A percentile compares a stretch with the other conserved stretches of the same genome.
These are phyloP conservation scores for Thermothelomyces thermophilus DNA, from an alignment of 2,329 filamentous ascomycete species.

Conservation along the genomic window DNA sequence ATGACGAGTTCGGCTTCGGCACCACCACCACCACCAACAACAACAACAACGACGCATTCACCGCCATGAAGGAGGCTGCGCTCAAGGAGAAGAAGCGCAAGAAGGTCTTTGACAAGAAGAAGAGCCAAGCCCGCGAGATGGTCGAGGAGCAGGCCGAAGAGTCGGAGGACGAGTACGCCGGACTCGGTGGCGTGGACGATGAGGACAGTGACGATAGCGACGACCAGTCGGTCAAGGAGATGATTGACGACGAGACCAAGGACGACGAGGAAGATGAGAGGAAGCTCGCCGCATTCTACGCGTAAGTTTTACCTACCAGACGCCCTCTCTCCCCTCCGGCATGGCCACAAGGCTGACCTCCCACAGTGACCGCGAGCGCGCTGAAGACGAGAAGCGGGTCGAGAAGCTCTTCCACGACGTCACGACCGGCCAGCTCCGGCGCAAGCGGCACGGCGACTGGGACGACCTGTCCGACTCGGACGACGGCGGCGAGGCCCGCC, in stretches of 20 bases:
- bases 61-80: slow-evolving; percentile 61
- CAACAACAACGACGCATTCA: slow-evolving; percentile 49
- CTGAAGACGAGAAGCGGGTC: slow-evolving; percentile 76
- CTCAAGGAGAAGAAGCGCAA: slow-evolving; percentile 45
- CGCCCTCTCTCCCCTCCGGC: no score
- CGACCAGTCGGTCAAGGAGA: slow-evolving; percentile 60
- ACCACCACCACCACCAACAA: slow-evolving; percentile 25
- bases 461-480: slow-evolving; percentile 84
- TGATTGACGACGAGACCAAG: slow-evolving; percentile 80
- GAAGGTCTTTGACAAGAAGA: slow-evolving; percentile 72
- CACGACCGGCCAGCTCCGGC: slow-evolving; percentile 77
- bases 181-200: slow-evolving; percentile 81
- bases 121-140: slow-evolving; percentile 79
- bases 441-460: slow-evolving; percentile 70
- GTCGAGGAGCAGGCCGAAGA: slow-evolving; percentile 92
- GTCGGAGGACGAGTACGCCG: slow-evolving; percentile 96
- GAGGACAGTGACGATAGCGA: slow-evolving; percentile 76
- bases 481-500: slow-evolving; percentile 70
- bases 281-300: slow-evolving; percentile 78
- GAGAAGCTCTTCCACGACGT: slow-evolving; percentile 91
- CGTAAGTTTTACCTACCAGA: slow-evolving; percentile 53
- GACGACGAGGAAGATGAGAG: slow-evolving; percentile 72
- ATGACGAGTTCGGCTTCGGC: slow-evolving; percentile 33
- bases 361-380: slow-evolving; percentile 67
- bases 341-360: slow-evolving; percentile 10